Evolutionary conservation across 257 asterid genomes (phyloP), one percentile per base, ranked within the genome.

Genomic region (Nyctanthes arbortristis): DNA sequence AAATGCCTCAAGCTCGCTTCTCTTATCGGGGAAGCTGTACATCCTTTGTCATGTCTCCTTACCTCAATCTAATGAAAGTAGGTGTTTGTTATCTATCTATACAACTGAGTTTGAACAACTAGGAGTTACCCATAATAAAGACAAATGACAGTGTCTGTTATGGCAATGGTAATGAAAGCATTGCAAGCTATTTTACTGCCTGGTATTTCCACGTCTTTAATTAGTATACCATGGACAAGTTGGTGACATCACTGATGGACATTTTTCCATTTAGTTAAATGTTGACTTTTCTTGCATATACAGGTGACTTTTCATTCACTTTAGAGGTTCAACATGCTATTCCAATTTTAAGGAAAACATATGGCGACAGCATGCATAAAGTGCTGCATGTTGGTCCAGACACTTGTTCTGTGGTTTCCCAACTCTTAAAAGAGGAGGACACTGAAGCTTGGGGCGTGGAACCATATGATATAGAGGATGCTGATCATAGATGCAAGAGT

Each of bases 321-420:
- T 1, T 30, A 20, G 87, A 84, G 63, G 87, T 81, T 30, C 75
- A 60, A 67, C 84, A 70, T 32, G 79, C 84, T 32, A 77, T 84
- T 73, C 89, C 89, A 2, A 27, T 77, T 71, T 76, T 84, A 4
- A 75, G 76, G 57, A 82, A 69, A 30, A 84, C 84, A 36, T 81
- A 84, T 35, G 85, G 85, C 9, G 80, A 77, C 67, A 81, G 78
- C 72, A 79, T 84, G 85, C 87, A 65, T 72, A 84, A 68, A 73
- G 84, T 84, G 55, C 62, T 84, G 76, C 89, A 84, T 31, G 85
- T 84, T 47, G 89, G 89, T 61, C 89, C 87, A 2, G 84, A 82
- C 77, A 66, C 80, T 16, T 84, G 89, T 67, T 79, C 85, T 2
- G 76, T 84, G 55, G 83, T 84, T 71, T 74, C 84, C 30, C 73